Base-by-base conservation (phyloP, 1,139 yeast genomes). In the Scheffersomyces titani region DNA sequence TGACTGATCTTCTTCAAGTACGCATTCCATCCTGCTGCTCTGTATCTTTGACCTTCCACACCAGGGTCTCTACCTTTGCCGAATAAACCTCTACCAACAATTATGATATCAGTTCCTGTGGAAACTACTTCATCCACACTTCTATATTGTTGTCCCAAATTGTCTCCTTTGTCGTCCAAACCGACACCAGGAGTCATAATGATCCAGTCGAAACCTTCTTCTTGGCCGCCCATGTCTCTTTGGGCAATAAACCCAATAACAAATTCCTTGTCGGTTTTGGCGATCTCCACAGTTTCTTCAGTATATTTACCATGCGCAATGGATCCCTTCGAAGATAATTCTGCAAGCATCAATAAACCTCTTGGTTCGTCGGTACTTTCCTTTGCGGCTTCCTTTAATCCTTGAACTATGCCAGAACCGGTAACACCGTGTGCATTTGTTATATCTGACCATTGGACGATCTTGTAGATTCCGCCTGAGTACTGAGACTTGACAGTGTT, bases 121-220 rank as follows among this genome's bases (percentile, higher is more conserved):
- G 84, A 71, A 7, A 91, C 78, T 36, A 92, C 99, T 60, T 90
- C 91, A 63, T 86, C 86, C 3, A 94, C 99, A 6, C 97, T 86
- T 71, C 99, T 83, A 74, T 96, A 96, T 74, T 94, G 99, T 75
- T 96, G 99, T 21, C 99, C 99, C 60, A 94, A 81, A 1, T 87
- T 87, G 71, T 94, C 99, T n/a, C 98, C 98, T 73, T 89, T 94
- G 68, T 93, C 98, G 70, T 93, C 99, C 58, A 96, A 81, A 1
- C 98, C 98, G 51, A 96, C 99, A 59, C 99, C 99, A 0, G 99
- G 99, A 1, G 99, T 94, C 93, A 96, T 87, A 56, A 92, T 85
- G 54, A 96, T 76, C 97, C 98, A 96, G 74, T 94, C 99, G 66
- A 89, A 92, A 0, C 92, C 94, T 69, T 88, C 93, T 3, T 85